Conservation (phyloP, 257 asterid genomes). For the Jaltomata sinuosa region DNA sequence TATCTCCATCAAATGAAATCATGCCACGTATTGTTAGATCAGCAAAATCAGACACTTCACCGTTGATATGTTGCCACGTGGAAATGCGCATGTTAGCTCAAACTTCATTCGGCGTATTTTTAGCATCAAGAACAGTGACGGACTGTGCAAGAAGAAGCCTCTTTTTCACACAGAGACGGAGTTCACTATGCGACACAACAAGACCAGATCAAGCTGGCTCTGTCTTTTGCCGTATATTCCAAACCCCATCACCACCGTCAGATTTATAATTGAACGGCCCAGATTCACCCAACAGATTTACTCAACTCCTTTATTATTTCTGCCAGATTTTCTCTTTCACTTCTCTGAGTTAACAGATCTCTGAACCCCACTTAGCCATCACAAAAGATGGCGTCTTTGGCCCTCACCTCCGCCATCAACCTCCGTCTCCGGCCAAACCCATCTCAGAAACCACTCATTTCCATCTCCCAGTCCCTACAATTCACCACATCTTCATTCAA, state of each 20-base stretch:
- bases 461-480: neutral
- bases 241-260: neutral
- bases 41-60: neutral
- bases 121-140: neutral
- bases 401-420: slow-evolving; percentile 44
- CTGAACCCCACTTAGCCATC: neutral
- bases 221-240: slow-evolving; percentile 16
- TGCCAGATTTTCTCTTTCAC: neutral
- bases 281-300: neutral
- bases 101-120: too few relatives aligned
- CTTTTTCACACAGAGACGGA: slow-evolving; percentile 6
- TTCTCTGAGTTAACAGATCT: neutral
- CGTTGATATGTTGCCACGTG: neutral
- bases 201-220: slow-evolving; percentile 3
- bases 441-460: slow-evolving; percentile 3
- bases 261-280: neutral
- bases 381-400: slow-evolving; percentile 43
- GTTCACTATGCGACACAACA: slow-evolving; percentile 11
- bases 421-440: slow-evolving; percentile 40
- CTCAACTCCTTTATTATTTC: neutral
- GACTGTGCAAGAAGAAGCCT: slow-evolving; percentile 6
- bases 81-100: neutral
- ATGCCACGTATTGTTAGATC: too few relatives aligned
- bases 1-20: too few relatives aligned
- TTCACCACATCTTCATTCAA: neutral